Conservation (phyloP, 768 basidiomycete genomes). For the Atractiella rhizophila region DNA sequence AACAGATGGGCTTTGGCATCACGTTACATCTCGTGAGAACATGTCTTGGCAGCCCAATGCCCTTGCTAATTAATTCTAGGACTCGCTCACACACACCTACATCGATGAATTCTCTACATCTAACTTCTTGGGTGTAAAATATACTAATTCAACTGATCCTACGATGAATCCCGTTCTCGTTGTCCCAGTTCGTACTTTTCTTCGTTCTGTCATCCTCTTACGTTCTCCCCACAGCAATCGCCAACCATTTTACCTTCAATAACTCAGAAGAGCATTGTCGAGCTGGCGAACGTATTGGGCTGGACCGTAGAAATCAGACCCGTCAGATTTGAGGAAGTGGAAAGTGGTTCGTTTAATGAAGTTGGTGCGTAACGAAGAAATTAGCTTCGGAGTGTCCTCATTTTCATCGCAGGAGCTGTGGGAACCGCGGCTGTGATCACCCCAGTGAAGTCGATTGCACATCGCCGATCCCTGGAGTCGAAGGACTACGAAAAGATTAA, state of each 20-base stretch:
- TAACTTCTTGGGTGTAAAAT: slow-evolving; percentile 14
- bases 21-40: slow-evolving; percentile 14
- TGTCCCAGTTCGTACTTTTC: no score
- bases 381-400: neutral
- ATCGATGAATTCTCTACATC: slow-evolving; percentile 18
- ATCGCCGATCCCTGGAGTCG: slow-evolving; percentile 4
- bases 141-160: slow-evolving; percentile 1
- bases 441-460: slow-evolving; percentile 15
- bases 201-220: no score
- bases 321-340: slow-evolving; percentile 13
- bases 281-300: slow-evolving; percentile 13
- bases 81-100: slow-evolving; percentile 9
- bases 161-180: slow-evolving; percentile 10
- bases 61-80: neutral
- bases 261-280: slow-evolving; percentile 14
- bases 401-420: slow-evolving; percentile 11
- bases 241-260: slow-evolving; percentile 15
- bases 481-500: slow-evolving; percentile 8
- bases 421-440: slow-evolving; percentile 18
- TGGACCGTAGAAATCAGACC: slow-evolving; percentile 14
- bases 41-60: neutral
- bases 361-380: neutral
- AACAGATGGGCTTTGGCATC: slow-evolving; percentile 15
- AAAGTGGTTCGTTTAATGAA: neutral
- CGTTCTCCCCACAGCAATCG: no score